A percentile compares a stretch with the other conserved stretches of the same genome.
Evolutionary conservation across 768 basidiomycete species (phyloP).

Genomic region (Pulveroboletus frians): DNA sequence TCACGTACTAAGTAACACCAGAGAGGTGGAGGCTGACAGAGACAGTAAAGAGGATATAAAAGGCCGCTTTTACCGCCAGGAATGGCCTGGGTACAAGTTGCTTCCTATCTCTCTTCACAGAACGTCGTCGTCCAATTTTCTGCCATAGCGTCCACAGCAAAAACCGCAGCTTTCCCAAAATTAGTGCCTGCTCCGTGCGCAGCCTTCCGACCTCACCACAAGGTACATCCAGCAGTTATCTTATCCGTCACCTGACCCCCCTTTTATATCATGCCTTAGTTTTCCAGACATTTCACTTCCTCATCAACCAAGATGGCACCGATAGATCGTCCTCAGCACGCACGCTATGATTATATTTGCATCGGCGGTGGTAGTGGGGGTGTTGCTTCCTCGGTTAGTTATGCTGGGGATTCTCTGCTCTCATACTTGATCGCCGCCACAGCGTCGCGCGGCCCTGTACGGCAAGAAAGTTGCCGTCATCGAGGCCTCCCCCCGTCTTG

Average conservation of each 20-base stretch:
- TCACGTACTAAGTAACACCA: neutral
- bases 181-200: conserved; percentile 5
- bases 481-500: conserved; percentile 68
- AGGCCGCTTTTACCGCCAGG: neutral
- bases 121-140: conserved; percentile 8
- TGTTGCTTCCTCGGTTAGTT: conserved; percentile 74
- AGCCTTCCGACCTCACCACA: conserved; percentile 22
- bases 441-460: conserved; percentile 89
- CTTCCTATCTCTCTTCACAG: conserved; percentile 4
- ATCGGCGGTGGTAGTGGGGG: conserved; percentile 95
- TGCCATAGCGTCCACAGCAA: conserved; percentile 8
- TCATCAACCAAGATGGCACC: conserved; percentile 62
- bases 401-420: neutral
- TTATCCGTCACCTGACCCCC: conserved; percentile 3
- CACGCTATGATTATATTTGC: conserved; percentile 79
- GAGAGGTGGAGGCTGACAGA: conserved; percentile 15
- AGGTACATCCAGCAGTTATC: conserved; percentile 8
- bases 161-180: conserved; percentile 9
- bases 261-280: conserved; percentile 27
- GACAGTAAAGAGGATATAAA: conserved; percentile 13
- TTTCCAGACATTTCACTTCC: conserved; percentile 42
- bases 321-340: conserved; percentile 54
- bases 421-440: neutral
- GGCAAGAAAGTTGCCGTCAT: conserved; percentile 92
- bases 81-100: conserved; percentile 8